Evolutionary conservation across 306 rosid genomes (phyloP).

Genomic region (Biancaea sappan): DNA sequence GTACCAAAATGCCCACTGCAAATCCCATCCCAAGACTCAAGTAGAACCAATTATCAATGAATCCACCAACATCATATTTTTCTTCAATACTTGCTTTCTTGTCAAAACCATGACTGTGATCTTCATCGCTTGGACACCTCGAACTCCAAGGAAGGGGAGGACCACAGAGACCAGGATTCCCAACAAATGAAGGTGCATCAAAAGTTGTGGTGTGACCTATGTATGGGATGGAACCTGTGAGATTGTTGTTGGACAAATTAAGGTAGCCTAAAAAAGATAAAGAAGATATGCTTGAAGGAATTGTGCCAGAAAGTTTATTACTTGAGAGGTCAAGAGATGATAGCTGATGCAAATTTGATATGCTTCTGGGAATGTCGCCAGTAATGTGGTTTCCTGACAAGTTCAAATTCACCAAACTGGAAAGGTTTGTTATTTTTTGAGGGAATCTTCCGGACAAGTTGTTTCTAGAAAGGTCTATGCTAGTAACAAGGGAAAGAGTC

Average conservation of each 20-base stretch:
- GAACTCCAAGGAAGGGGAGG: conserved; percentile 40
- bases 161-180: conserved; percentile 50
- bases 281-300: conserved; percentile 45
- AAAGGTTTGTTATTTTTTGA: conserved; percentile 37
- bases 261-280: conserved; percentile 45
- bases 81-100: background rate
- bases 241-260: conserved; percentile 43
- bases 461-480: conserved; percentile 55
- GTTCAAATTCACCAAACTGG: conserved; percentile 44
- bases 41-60: conserved; percentile 53
- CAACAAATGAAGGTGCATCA: conserved; percentile 36
- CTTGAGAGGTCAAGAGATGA: conserved; percentile 56
- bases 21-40: conserved; percentile 57
- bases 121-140: conserved; percentile 24
- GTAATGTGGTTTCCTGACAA: conserved; percentile 46
- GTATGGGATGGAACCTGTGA: conserved; percentile 46
- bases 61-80: background rate
- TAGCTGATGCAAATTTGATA: conserved; percentile 39
- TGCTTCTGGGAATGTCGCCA: conserved; percentile 41
- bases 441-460: conserved; percentile 47
- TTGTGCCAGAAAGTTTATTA: conserved; percentile 37
- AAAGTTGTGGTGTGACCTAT: conserved; percentile 42
- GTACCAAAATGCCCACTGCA: conserved; percentile 46
- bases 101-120: background rate
- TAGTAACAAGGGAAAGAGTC: conserved; percentile 44